Base-by-base conservation (phyloP, 495 filamentous ascomycete species). In the Margaritispora aquatica region DNA sequence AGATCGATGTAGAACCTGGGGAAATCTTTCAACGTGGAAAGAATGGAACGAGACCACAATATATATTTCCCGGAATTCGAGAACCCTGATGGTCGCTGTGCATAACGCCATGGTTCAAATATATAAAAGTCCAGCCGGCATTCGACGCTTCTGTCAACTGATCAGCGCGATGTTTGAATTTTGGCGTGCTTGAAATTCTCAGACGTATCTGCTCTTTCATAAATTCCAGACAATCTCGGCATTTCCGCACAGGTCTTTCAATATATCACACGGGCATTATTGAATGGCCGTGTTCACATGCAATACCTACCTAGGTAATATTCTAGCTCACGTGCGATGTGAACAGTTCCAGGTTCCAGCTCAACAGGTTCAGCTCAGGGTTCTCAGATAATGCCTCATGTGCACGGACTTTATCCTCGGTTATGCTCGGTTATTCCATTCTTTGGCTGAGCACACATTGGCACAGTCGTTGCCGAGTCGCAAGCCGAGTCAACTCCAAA, bases 401-500 rank as follows among this genome's bases (percentile, higher is more conserved):
- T 22, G 57, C 62, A 64, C 62, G 62, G 47, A 52, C 62, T 23
- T 64, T 64, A 57, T 51, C 17, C 19, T 36, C 62, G 62, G 62
- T 51, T 54, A 60, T 57, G 57, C 26, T 61, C 62, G 62, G 62
- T 20, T 53, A 57, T 27, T 47, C n/a, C 41, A 51, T n/a, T n/a
- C n/a, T n/a, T n/a, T n/a, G n/a, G n/a, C n/a, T n/a, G n/a, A n/a
- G n/a, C n/a, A n/a, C n/a, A 47, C 27, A 11, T 13, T 27, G 4
- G 2, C 1, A 20, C 51, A 26, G 23, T 29, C 29, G 24, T 55
- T 56, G 21, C 58, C 52, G 56, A 46, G 21, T 4, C 8, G 15
- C 21, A 24, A 19, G 56, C 61, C 52, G 56, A 57, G 61, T 56
- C 36, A 59, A 22, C 26, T 54, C n/a, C n/a, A n/a, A n/a, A n/a